Base-by-base conservation (phyloP, 805 yeast genomes). In the Starmera amethionina region DNA sequence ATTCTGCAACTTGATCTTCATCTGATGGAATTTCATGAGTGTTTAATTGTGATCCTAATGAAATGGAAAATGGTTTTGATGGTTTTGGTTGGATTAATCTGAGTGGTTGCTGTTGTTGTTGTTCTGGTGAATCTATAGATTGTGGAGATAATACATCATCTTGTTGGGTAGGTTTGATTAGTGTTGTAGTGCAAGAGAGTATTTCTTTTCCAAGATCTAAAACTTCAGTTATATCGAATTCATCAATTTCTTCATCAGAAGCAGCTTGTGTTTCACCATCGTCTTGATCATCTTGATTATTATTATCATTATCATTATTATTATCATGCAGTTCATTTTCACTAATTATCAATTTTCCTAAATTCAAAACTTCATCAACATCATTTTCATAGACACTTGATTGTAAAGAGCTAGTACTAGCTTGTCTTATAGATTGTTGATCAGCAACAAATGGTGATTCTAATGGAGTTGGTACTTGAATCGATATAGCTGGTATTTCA, bases 391-490 rank as follows among this genome's bases (percentile, higher is more conserved):
- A 22, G 9, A 22, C 27, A 22, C 4, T 5, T 22, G 27, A 22
- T 22, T 22, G 27, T 8, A 22, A 22, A 22, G 27, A 22, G 27
- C 27, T 22, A 22, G 2, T 22, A 22, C 27, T 22, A 6, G 5
- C 6, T 22, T 22, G 27, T 9, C 12, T 12, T n/a, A 33, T n/a
- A 5, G 19, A 32, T 33, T 13, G 19, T 13, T 29, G 34, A 10
- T 12, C 33, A 14, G 32, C 19, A 8, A 18, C 16, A 27, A 25
- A 35, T 32, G 32, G 31, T 25, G 40, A 32, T 11, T 37, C 38
- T 28, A 41, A 41, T 16, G 16, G 27, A n/a, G 34, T 34, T 8
- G 40, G 41, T 15, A 19, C 32, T 5, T 28, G 15, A 29, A 35
- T 2, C 13, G 31, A 37, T 13, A 22, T 12, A 15, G 12, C 1